A percentile compares a stretch with the other conserved stretches of the same genome.
These are phyloP conservation scores for Amoebophrya sp. DNA, from an alignment of 169 alveolate species.

Conservation along the genomic window DNA sequence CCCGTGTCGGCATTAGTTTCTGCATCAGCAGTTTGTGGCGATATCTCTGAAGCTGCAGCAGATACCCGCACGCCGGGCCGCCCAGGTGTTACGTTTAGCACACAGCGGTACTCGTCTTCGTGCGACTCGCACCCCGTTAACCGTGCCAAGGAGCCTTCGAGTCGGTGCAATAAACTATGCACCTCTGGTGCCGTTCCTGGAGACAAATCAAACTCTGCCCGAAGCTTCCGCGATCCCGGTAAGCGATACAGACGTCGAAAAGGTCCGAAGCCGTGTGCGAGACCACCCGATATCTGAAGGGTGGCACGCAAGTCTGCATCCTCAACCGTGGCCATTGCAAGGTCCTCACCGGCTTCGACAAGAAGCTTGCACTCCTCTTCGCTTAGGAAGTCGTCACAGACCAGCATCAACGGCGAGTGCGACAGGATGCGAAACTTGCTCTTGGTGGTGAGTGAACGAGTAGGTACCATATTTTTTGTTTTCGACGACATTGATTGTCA, in stretches of 20 bases:
- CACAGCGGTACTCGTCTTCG: background rate
- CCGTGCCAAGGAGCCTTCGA: background rate
- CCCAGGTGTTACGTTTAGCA: background rate
- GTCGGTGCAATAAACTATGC: background rate
- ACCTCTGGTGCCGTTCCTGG: background rate
- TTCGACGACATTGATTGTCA: too few species aligned
- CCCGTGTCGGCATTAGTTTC: too few species aligned
- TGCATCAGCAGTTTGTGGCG: too few species aligned
- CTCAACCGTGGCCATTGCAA: background rate
- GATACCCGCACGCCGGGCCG: background rate
- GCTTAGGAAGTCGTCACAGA: background rate
- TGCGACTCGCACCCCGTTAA: background rate
- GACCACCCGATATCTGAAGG: background rate
- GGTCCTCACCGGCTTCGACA: background rate
- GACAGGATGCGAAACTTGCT: too few species aligned
- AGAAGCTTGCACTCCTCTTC: background rate
- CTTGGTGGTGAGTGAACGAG: too few species aligned
- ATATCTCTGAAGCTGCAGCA: background rate
- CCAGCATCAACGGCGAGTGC: conserved; percentile 2
- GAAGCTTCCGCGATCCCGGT: background rate
- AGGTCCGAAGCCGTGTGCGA: background rate
- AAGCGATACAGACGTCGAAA: background rate
- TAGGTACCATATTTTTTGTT: too few species aligned
- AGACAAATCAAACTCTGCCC: background rate
- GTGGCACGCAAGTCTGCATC: background rate